Evolutionary conservation across 1,139 yeast species (phyloP), one percentile per base, ranked within the genome.

Genomic region (Yamadazyma pseudoaaseri): DNA sequence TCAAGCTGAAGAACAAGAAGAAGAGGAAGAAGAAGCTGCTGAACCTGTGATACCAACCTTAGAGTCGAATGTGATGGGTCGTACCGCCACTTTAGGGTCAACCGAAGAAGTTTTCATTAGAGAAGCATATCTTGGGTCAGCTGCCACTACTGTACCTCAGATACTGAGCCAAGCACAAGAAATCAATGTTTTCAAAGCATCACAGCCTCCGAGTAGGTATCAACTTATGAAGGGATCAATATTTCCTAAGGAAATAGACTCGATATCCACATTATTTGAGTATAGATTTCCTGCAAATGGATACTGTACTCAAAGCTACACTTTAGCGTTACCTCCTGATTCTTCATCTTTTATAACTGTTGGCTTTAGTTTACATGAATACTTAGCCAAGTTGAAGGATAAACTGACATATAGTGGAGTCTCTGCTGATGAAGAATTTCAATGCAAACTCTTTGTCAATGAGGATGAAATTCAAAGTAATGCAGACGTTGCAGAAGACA

Each of bases 211-310:
- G 4, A 36, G 58, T 14, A 45, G 53, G 30, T 48, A 58, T 20
- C 64, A 65, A 37, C 52, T 53, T 14, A 42, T 58, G 20, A 63
- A 56, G 38, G 49, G 52, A 26, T 45, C 60, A 0, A 48, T 69
- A 24, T 68, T 68, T 43, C 70, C 73, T 3, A 49, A 60, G 1
- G 48, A 55, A 2, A 42, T 38, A 6, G 54, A 51, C 34, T 47
- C 57, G 18, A 42, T 47, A 26, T 56, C 53, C 16, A 48, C 59
- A n/a, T 49, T 57, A 49, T 70, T 73, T 41, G 78, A 75, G 36
- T 75, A 71, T 46, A 60, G 58, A 33, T 62, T 75, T 39, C 62
- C 64, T 9, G 62, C 78, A 1, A 61, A 64, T 29, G 77, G 77
- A 2, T 69, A 58, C 40, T 58, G 67, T 9, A 49, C 61, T 11